These are phyloP conservation scores for Pluteus cervinus DNA, from an alignment of 768 basidiomycete genomes.

Conservation along the genomic window DNA sequence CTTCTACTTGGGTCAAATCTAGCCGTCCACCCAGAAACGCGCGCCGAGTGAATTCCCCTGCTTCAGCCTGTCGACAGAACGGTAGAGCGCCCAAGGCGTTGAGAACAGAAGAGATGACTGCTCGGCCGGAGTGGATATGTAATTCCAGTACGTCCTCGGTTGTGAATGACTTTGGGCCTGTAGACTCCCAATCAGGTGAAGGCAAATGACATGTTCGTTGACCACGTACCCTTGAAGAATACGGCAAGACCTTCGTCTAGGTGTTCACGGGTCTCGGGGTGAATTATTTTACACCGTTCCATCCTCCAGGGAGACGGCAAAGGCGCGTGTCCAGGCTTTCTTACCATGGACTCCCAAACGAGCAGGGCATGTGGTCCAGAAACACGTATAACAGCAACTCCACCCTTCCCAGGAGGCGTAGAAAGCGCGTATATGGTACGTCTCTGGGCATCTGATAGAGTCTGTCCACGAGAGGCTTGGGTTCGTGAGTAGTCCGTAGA, in stretches of 20 bases:
- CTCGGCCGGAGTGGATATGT: conserved; percentile 83
- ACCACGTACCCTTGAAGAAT: conserved; percentile 64
- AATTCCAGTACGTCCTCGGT: conserved; percentile 79
- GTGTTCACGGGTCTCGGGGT: conserved; percentile 51
- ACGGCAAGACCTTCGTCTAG: conserved; percentile 81
- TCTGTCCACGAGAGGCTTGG: conserved; percentile 8
- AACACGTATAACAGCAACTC: conserved; percentile 76
- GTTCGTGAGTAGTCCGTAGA: no score
- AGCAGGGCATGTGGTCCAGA: conserved; percentile 68
- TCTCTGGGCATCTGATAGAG: conserved; percentile 47
- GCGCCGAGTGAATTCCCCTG: conserved; percentile 85
- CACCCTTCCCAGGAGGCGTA: conserved; percentile 81
- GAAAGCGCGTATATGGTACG: conserved; percentile 84
- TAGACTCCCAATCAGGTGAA: conserved; percentile 3
- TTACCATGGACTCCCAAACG: conserved; percentile 61
- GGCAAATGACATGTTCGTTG: not conserved
- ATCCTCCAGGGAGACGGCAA: conserved; percentile 49
- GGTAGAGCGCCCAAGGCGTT: conserved; percentile 54
- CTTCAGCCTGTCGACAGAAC: conserved; percentile 69
- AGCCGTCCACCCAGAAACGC: conserved; percentile 78
- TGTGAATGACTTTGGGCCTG: conserved; percentile 79
- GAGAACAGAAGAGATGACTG: conserved; percentile 69
- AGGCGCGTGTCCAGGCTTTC: conserved; percentile 13
- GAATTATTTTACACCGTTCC: conserved; percentile 61
- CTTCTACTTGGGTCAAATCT: conserved; percentile 87